These are phyloP conservation scores for Neckera pumila DNA, from an alignment of 225 moss, liverwort and hornwort species.

Conservation along the genomic window DNA sequence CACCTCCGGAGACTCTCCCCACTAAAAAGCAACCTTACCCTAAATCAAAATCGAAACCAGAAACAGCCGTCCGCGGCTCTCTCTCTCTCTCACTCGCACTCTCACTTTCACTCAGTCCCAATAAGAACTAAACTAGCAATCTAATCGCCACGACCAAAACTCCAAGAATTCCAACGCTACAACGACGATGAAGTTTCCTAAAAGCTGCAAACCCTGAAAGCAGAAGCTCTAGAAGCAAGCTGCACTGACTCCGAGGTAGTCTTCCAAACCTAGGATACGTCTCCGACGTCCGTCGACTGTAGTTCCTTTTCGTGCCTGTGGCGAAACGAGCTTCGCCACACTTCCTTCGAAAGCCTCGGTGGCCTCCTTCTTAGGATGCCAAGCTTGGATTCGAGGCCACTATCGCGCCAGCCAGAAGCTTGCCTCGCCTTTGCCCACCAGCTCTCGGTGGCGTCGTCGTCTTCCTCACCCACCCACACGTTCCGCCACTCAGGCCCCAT, in stretches of 20 bases:
- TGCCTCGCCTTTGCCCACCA: background rate
- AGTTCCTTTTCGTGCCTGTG: accelerated
- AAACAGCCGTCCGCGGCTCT: no score
- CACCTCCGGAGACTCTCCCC: background rate
- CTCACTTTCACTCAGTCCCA: no score
- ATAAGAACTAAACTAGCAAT: background rate
- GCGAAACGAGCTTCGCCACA: background rate
- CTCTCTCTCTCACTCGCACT: no score
- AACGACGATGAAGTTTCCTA: no score
- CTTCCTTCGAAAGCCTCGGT: background rate
- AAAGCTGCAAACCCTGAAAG: no score
- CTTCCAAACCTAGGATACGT: background rate
- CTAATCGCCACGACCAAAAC: no score
- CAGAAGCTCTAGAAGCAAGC: background rate
- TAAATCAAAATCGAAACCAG: background rate
- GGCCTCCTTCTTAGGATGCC: background rate
- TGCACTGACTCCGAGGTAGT: background rate
- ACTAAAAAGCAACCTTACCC: background rate
- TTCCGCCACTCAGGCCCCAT: background rate
- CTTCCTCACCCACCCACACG: background rate
- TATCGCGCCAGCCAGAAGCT: background rate
- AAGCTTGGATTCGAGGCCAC: background rate
- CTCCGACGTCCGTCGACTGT: no score
- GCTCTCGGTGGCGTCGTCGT: background rate
- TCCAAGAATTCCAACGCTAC: background rate